Percentiles rank a stretch among this genome's conserved stretches.
These are phyloP conservation scores for Mesembryanthemum crystallinum DNA, from an alignment of 148 eudicot species.

Conservation along the genomic window DNA sequence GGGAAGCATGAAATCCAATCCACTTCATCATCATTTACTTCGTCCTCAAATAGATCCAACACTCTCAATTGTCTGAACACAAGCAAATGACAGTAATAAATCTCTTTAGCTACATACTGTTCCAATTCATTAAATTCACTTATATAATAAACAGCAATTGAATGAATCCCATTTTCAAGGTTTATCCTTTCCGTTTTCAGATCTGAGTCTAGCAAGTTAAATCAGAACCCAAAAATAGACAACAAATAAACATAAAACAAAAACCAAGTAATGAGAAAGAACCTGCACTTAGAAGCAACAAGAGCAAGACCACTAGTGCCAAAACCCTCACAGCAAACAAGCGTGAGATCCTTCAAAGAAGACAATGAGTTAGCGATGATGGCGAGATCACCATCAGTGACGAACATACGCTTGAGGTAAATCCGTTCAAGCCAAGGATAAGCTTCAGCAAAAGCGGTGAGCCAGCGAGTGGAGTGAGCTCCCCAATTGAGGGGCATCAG, in stretches of 20 bases:
- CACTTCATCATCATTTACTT: constrained; percentile 61
- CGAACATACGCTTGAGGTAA: constrained; percentile 54
- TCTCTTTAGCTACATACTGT: neutral
- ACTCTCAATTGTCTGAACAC: constrained; percentile 62
- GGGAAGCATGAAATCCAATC: constrained; percentile 86
- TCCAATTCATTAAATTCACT: neutral
- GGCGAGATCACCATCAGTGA: constrained; percentile 56
- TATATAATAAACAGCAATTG: neutral
- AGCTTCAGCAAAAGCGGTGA: constrained; percentile 26
- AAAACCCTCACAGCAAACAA: constrained; percentile 72
- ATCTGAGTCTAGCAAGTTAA: constrained; percentile 13
- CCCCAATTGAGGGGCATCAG: constrained; percentile 69
- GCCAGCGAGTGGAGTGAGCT: constrained; percentile 53
- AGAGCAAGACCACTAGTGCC: constrained; percentile 62
- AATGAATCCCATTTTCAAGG: neutral
- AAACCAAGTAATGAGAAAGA: neutral
- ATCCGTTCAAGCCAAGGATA: constrained; percentile 56
- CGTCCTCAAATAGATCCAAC: constrained; percentile 73
- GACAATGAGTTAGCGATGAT: constrained; percentile 33
- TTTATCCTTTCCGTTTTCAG: constrained; percentile 13
- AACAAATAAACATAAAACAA: neutral
- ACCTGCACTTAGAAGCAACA: constrained; percentile 61
- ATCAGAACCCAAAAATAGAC: constrained; percentile 4
- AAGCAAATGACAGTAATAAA: neutral
- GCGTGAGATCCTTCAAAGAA: constrained; percentile 51